Base-by-base conservation (phyloP, 2,329 filamentous ascomycete species). In the Atkinsonella hypoxylon region DNA sequence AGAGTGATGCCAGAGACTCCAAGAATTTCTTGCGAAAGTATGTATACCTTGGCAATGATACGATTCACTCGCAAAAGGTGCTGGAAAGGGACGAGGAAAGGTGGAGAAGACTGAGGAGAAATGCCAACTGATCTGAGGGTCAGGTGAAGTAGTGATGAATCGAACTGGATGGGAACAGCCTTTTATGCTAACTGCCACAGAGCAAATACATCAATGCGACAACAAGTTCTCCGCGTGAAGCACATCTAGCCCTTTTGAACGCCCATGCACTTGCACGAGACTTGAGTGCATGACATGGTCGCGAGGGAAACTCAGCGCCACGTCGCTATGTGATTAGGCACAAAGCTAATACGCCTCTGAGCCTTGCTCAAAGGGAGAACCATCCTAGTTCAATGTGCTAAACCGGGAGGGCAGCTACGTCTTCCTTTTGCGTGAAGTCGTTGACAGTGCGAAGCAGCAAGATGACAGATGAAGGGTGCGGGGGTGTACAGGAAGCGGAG, bases 181-280 rank as follows among this genome's bases (percentile, higher is more conserved):
- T 26, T 26, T 26, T 26, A 26, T 26, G 26, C 5, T 7, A 26
- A 6, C 26, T 26, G 26, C 26, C 26, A 26, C 26, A 26, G 26
- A 26, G 26, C 4, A 26, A 26, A 26, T 6, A 5, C 26, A 26
- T 26, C 8, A 26, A 26, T 26, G 26, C 26, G 8, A 26, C 26
- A 26, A 26, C 5, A 26, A 26, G 26, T 26, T 26, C 26, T 26
- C 26, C 26, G 10, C n/a, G 30, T 22, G 8, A 34, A 34, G 44
- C 13, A 32, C 31, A 53, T 46, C 44, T 34, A 45, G 48, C 40
- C 48, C 38, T 43, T 40, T 38, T 48, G 40, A 45, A 32, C n/a
- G 36, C 46, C 49, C 41, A 18, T 39, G 43, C 38, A 47, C 48
- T 51, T 49, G 46, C 52, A 53, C 52, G 49, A 47, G 52, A 49